Percentiles rank a stretch among this genome's conserved stretches.
Evolutionary conservation across 805 yeast genomes (phyloP).

Genomic region (Schwanniomyces yamadae): DNA sequence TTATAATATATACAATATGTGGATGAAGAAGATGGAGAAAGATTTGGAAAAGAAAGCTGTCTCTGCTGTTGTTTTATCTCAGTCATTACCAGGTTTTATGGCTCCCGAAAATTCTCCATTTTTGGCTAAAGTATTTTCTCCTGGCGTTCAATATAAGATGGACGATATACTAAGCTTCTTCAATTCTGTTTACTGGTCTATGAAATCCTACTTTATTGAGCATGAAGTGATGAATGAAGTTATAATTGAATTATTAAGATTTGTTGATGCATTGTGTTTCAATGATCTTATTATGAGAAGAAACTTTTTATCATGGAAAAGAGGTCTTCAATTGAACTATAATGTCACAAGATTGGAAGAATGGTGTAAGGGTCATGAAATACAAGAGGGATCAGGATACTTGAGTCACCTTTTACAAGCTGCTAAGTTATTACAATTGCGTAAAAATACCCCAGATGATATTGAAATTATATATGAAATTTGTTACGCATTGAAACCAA

Average conservation of each 20-base stretch:
- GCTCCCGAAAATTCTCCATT: constrained; percentile 82
- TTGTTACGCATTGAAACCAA: constrained; percentile 89
- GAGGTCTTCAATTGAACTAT: constrained; percentile 94
- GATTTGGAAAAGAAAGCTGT: constrained; percentile 87
- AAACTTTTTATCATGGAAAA: constrained; percentile 93
- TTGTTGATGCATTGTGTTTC: constrained; percentile 91
- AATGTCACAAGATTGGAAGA: constrained; percentile 95
- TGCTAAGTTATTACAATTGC: constrained; percentile 86
- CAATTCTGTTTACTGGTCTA: constrained; percentile 88
- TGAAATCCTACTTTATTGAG: constrained; percentile 88
- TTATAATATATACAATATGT: constrained; percentile 90
- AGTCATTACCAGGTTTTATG: constrained; percentile 93
- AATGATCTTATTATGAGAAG: constrained; percentile 94
- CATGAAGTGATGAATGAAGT: constrained; percentile 81
- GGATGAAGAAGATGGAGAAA: constrained; percentile 95
- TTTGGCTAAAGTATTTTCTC: constrained; percentile 76
- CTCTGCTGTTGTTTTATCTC: constrained; percentile 93
- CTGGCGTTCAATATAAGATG: constrained; percentile 78
- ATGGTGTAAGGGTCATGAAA: constrained; percentile 95
- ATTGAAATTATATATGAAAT: constrained; percentile 90
- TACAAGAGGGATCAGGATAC: constrained; percentile 82
- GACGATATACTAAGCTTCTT: constrained; percentile 89
- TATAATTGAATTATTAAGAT: constrained; percentile 74
- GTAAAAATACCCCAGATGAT: constrained; percentile 86
- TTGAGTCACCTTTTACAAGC: constrained; percentile 88